Conservation (phyloP, 2,329 filamentous ascomycete genomes). For the Fusarium stilboides region DNA sequence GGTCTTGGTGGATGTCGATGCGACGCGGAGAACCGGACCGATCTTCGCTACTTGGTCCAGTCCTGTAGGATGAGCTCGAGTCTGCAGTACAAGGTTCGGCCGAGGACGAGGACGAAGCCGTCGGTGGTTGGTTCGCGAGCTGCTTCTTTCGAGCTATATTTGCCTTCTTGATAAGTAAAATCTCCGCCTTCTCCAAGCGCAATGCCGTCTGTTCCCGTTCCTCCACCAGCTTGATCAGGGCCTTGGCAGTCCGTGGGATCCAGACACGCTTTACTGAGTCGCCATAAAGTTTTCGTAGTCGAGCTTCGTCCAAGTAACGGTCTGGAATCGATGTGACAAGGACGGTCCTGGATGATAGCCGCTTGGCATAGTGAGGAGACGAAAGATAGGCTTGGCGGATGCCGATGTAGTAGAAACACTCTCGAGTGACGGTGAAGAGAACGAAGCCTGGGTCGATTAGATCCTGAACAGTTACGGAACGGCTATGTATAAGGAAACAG, state of each 20-base stretch:
- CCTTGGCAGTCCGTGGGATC: conserved; percentile 83
- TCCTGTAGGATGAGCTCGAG: conserved; percentile 33
- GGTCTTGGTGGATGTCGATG: conserved; percentile 21
- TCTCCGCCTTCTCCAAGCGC: conserved; percentile 88
- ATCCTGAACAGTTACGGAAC: neutral
- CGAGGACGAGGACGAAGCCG: conserved; percentile 25
- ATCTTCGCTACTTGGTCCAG: conserved; percentile 28
- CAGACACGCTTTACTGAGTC: conserved; percentile 86
- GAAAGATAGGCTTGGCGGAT: conserved; percentile 92
- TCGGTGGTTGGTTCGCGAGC: conserved; percentile 13
- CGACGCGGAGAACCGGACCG: conserved; percentile 6
- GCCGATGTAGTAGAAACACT: conserved; percentile 93
- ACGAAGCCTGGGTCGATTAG: conserved; percentile 75
- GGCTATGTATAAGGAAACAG: neutral
- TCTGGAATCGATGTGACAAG: conserved; percentile 89
- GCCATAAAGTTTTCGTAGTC: conserved; percentile 85
- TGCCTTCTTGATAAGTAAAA: conserved; percentile 84
- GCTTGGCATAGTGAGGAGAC: conserved; percentile 85
- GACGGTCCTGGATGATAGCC: conserved; percentile 91
- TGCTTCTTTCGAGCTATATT: conserved; percentile 79
- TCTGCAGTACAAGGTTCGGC: conserved; percentile 24
- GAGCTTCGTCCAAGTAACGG: conserved; percentile 82
- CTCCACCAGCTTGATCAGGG: conserved; percentile 85
- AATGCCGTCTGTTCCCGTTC: conserved; percentile 85
- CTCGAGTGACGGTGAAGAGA: conserved; percentile 88